Evolutionary conservation across 352 stramenopile species (phyloP), one percentile per base, ranked within the genome.

Genomic region (Thalassiosira ordinaria): DNA sequence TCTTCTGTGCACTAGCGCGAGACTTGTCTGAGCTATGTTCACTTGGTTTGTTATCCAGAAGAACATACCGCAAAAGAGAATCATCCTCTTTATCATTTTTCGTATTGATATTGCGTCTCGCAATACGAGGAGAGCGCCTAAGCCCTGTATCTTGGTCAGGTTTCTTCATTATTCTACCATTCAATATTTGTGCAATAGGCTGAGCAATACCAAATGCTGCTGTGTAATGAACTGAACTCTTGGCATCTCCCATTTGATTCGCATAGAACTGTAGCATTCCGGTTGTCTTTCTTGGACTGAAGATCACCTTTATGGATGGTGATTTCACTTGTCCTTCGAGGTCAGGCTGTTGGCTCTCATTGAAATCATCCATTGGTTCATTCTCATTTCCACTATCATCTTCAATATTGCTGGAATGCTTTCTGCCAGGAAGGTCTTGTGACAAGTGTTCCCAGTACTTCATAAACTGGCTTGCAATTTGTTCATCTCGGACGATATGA

Each of bases 31-130:
- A 74, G n/a, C 27, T 61, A 22, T 72, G 24, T 9, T 75, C 61
- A 70, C 67, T 79, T 27, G 76, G 76, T 41, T 76, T 75, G 24
- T 37, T 79, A 72, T 84, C 76, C 11, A 84, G 37, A 51, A 84
- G 55, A 29, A 84, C 11, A 35, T 79, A 84, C 4, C 76, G 68
- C n/a, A 84, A 61, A 13, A 74, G 31, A 35, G 51, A 53, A 0
- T 64, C 39, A 18, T 27, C 22, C 29, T 26, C 18, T 47, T 31
- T 29, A 11, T 35, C 55, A 44, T 66, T 37, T 39, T 22, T 22
- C 46, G 56, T 57, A 47, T 29, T 41, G 8, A 57, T 57, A 47
- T 29, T 41, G 8, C 29, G 73, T 18, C 51, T 77, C 7, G 67
- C 62, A 62, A 82, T 69, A 37, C 67, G 66, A 31, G 67, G 67